Percentiles rank a stretch among this genome's conserved stretches.
Conservation (phyloP, 768 basidiomycete species). For the Termitomyces heimii region DNA sequence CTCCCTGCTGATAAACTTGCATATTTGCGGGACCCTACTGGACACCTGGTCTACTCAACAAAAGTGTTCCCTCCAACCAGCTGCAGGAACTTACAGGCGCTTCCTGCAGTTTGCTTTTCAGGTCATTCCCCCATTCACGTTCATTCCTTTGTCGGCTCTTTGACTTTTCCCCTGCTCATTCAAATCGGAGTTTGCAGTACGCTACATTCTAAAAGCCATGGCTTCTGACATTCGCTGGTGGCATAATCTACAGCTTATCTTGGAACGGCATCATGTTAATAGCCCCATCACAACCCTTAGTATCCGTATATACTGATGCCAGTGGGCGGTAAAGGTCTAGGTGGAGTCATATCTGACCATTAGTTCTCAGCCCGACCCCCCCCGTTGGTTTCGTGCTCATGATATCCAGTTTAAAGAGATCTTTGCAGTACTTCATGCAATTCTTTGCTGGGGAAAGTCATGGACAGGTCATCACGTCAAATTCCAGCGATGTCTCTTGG, state of each 20-base stretch:
- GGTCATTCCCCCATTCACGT: conserved; percentile 23
- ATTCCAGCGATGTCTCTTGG: no score
- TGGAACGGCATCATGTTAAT: conserved; percentile 26
- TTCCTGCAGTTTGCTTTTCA: conserved; percentile 28
- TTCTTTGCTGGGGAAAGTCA: conserved; percentile 21
- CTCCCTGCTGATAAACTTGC: conserved; percentile 25
- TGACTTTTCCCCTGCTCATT: conserved; percentile 23
- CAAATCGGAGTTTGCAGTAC: conserved; percentile 11
- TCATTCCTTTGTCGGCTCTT: conserved; percentile 22
- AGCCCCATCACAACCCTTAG: not conserved
- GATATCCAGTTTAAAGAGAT: no score
- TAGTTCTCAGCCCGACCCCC: conserved; percentile 23
- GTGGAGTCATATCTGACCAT: no score
- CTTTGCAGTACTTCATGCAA: conserved; percentile 23
- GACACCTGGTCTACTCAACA: conserved; percentile 15
- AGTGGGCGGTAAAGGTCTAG: conserved; percentile 24
- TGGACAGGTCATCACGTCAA: conserved; percentile 19
- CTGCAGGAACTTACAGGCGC: conserved; percentile 26
- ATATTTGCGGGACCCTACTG: conserved; percentile 18
- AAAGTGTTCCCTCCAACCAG: conserved; percentile 17
- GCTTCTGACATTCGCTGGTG: conserved; percentile 27
- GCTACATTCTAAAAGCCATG: conserved; percentile 17
- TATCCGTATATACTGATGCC: conserved; percentile 24
- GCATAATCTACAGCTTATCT: conserved; percentile 12
- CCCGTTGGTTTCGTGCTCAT: conserved; percentile 11